phyloP scores from a whole-genome alignment of 192 early-diverging fungal species.

The Rhizophlyctis rosea region DNA sequence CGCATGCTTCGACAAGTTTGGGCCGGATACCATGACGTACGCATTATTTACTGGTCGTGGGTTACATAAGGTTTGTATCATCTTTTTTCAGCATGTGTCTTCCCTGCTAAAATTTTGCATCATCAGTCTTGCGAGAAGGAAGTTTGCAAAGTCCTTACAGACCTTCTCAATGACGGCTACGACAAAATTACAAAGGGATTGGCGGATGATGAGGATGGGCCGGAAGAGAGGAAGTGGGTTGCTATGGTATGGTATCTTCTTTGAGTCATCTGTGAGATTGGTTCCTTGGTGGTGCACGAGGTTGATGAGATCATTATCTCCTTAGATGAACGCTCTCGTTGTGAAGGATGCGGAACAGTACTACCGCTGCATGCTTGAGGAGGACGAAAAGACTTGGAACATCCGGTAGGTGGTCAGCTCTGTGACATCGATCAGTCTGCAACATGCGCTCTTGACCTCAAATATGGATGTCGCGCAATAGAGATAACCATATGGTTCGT shows the following conservation, averaged over 20 bases:
- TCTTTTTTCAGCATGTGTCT: too few species aligned
- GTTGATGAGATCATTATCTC: too few species aligned
- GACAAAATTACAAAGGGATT: background rate
- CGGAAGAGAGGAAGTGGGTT: slow-evolving; percentile 6
- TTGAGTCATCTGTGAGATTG: too few species aligned
- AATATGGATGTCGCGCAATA: background rate
- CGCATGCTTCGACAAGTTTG: slow-evolving; percentile 6
- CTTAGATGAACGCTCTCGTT: slow-evolving; percentile 14
- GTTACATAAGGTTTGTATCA: slow-evolving; percentile 4
- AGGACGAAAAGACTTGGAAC: slow-evolving; percentile 17
- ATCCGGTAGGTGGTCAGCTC: slow-evolving; percentile 4
- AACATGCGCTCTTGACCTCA: background rate
- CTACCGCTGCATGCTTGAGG: slow-evolving; percentile 19
- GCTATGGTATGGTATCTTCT: slow-evolving; percentile 4
- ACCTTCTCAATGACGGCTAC: slow-evolving; percentile 2
- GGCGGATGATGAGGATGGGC: background rate
- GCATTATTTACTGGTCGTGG: slow-evolving; percentile 10
- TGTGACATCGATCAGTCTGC: background rate
- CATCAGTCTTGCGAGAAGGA: background rate
- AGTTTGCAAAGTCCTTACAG: slow-evolving; percentile 12
- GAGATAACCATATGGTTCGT: slow-evolving; percentile 11
- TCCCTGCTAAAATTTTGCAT: background rate
- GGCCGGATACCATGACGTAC: slow-evolving; percentile 6
- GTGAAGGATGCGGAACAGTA: slow-evolving; percentile 20
- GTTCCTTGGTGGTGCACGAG: too few species aligned